phyloP scores from a whole-genome alignment of 371 early-diverging fungal genomes.

The Massospora cicadina region DNA sequence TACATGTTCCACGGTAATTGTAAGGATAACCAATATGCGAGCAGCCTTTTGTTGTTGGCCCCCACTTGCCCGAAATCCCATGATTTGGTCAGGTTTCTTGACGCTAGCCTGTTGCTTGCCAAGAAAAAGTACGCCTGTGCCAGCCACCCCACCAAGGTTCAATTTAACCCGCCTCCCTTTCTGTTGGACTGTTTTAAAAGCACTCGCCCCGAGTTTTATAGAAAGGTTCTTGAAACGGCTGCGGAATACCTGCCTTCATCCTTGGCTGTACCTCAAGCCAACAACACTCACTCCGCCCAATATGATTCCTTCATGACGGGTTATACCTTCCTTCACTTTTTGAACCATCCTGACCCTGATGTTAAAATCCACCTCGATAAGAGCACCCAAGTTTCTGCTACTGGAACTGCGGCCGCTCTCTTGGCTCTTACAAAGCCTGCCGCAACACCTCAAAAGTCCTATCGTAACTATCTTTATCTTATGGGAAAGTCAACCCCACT shows the following conservation, averaged over 20 bases:
- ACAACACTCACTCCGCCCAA: slow-evolving; percentile 54
- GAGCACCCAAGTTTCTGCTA: neutral
- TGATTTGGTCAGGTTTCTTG: slow-evolving; percentile 61
- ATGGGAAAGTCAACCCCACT: slow-evolving; percentile 14
- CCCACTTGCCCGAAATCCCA: slow-evolving; percentile 41
- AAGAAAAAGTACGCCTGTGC: slow-evolving; percentile 13
- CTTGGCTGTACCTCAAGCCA: neutral
- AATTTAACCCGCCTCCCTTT: neutral
- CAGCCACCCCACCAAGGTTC: slow-evolving; percentile 11
- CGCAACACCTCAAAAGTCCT: neutral
- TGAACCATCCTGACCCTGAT: slow-evolving; percentile 2
- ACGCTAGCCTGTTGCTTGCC: slow-evolving; percentile 16
- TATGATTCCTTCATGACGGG: slow-evolving; percentile 94
- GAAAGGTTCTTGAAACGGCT: neutral
- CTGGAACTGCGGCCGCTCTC: neutral
- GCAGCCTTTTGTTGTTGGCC: too few relatives aligned
- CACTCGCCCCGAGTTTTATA: neutral
- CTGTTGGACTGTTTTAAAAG: neutral
- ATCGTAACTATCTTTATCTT: slow-evolving; percentile 13
- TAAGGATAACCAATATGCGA: slow-evolving; percentile 11
- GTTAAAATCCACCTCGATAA: neutral
- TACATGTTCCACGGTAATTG: slow-evolving; percentile 55
- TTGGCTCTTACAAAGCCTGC: neutral
- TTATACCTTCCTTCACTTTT: slow-evolving; percentile 41
- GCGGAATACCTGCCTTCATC: neutral